Evolutionary conservation across 2,329 filamentous ascomycete species (phyloP).

Genomic region (Rasamsonia emersonii): DNA sequence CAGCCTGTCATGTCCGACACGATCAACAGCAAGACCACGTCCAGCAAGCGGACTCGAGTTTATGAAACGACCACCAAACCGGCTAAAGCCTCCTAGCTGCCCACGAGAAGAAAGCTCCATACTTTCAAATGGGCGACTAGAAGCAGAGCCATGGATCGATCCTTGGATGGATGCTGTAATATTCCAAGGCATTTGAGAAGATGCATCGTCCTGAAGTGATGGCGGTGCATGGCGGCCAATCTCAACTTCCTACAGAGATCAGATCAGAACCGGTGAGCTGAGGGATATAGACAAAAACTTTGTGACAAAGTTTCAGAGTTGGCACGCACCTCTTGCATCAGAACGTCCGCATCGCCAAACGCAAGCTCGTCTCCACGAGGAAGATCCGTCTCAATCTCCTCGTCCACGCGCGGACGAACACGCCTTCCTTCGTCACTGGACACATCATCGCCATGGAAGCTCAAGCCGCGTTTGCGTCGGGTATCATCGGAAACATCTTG

Average conservation of each 20-base stretch:
- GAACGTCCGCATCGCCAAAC: slow-evolving; percentile 21
- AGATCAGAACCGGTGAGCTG: not conserved
- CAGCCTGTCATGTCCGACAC: slow-evolving; percentile 29
- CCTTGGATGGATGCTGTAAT: slow-evolving; percentile 47
- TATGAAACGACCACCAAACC: slow-evolving; percentile 44
- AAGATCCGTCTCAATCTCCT: slow-evolving; percentile 25
- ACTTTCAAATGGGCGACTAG: slow-evolving; percentile 25
- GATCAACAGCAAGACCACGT: slow-evolving; percentile 31
- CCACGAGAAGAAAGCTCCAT: slow-evolving; percentile 24
- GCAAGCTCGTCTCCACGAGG: slow-evolving; percentile 18
- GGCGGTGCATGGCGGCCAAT: slow-evolving; percentile 60
- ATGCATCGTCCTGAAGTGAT: slow-evolving; percentile 59
- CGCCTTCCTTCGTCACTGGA: slow-evolving; percentile 21
- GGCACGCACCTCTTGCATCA: slow-evolving; percentile 28
- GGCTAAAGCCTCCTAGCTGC: slow-evolving; percentile 21
- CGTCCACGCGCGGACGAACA: slow-evolving; percentile 28
- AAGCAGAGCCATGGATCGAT: slow-evolving; percentile 38
- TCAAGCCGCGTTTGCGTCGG: slow-evolving; percentile 20
- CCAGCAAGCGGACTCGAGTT: slow-evolving; percentile 55
- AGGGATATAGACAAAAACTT: no score
- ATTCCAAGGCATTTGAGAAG: slow-evolving; percentile 63
- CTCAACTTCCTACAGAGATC: slow-evolving; percentile 46
- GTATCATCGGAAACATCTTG: slow-evolving; percentile 10
- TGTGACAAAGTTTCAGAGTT: not conserved
- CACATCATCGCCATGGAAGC: slow-evolving; percentile 16